A percentile compares a stretch with the other conserved stretches of the same genome.
Conservation (phyloP, 179 eudicot genomes). For the Spergularia azorica region DNA sequence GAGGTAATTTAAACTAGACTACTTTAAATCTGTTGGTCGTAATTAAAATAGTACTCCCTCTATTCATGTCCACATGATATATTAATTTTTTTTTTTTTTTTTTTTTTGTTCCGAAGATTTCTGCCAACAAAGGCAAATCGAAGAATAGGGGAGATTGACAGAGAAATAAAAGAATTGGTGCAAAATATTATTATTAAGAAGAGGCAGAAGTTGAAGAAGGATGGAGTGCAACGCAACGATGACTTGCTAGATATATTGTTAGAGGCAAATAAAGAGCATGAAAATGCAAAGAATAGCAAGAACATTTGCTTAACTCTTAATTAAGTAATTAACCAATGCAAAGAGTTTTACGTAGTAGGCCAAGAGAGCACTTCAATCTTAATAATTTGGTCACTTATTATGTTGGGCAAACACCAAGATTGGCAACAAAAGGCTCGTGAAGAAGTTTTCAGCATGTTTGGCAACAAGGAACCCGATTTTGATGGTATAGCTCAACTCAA, state of each 20-base stretch:
- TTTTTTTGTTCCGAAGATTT: conserved; percentile 27
- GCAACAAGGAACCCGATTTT: conserved; percentile 25
- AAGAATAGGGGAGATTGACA: conserved; percentile 24
- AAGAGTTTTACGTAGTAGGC: conserved; percentile 44
- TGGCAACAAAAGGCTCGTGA: conserved; percentile 47
- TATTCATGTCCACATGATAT: background rate
- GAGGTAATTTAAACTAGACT: conserved; percentile 21
- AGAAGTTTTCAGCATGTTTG: conserved; percentile 36
- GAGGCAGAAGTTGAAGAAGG: conserved; percentile 31
- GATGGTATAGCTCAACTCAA: conserved; percentile 37
- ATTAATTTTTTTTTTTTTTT: background rate
- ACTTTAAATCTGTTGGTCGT: background rate
- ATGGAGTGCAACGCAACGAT: conserved; percentile 22
- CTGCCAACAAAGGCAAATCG: conserved; percentile 48
- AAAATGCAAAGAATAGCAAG: background rate
- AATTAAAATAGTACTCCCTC: too few species aligned
- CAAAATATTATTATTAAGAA: conserved; percentile 25
- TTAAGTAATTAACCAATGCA: conserved; percentile 50
- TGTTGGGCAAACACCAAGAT: conserved; percentile 35
- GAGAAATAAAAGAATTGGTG: conserved; percentile 18
- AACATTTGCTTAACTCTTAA: conserved; percentile 7
- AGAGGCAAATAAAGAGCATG: conserved; percentile 29
- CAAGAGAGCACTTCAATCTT: conserved; percentile 43
- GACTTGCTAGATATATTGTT: conserved; percentile 47
- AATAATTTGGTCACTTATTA: conserved; percentile 38